Evolutionary conservation across 2,329 filamentous ascomycete genomes (phyloP).

Genomic region (Chaetomium olivaceum): DNA sequence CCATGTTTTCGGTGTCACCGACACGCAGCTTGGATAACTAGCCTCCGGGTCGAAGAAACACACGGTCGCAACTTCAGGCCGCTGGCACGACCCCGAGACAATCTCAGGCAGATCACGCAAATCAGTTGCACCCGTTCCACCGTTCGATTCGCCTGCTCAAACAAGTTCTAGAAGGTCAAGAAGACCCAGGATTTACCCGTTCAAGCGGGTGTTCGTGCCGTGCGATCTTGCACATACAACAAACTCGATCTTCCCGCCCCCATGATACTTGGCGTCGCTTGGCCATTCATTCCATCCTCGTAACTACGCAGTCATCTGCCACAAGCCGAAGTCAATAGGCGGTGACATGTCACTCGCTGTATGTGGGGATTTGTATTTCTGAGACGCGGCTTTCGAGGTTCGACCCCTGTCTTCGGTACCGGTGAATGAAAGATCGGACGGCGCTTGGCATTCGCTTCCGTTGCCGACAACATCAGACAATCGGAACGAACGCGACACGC

Average conservation of each 20-base stretch:
- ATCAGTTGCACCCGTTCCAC: constrained; percentile 13
- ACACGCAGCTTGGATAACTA: not conserved
- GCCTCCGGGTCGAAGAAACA: not conserved
- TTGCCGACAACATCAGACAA: constrained; percentile 14
- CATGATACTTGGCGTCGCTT: not conserved
- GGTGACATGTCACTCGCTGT: no score
- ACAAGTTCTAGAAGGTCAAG: constrained; percentile 29
- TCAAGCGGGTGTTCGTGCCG: constrained; percentile 26
- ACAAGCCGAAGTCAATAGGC: not conserved
- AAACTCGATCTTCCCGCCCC: not conserved
- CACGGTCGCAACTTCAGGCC: constrained; percentile 9
- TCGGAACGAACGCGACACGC: not conserved
- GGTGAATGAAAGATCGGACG: constrained; percentile 8
- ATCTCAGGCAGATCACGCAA: constrained; percentile 28
- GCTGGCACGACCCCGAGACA: constrained; percentile 29
- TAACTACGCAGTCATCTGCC: no score
- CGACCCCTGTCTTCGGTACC: constrained; percentile 26
- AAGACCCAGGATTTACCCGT: constrained; percentile 27
- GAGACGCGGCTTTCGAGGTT: constrained; percentile 25
- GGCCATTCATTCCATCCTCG: not conserved
- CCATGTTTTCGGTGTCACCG: constrained; percentile 9
- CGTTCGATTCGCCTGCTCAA: constrained; percentile 16
- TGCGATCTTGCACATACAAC: not conserved
- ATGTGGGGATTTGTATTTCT: constrained; percentile 29
- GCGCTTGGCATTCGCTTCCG: constrained; percentile 20